Percentiles rank a stretch among this genome's conserved stretches.
Evolutionary conservation across 345 rosid genomes (phyloP).

Genomic region (Diplotaxis tenuifolia): DNA sequence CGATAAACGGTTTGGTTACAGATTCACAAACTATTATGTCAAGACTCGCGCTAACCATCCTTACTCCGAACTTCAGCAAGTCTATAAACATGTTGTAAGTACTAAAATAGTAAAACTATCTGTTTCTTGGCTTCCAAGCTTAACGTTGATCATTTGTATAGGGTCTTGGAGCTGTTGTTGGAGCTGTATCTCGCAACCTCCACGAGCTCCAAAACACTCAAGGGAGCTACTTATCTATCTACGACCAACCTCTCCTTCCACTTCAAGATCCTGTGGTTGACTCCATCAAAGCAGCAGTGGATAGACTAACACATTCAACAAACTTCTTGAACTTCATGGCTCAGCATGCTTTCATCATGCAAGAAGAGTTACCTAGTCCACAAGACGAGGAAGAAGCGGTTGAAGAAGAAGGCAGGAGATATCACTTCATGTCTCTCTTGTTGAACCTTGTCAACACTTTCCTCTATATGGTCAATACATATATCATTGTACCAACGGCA

Average conservation of each 20-base stretch:
- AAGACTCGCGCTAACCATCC: slow-evolving; percentile 99
- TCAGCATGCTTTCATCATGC: slow-evolving; percentile 89
- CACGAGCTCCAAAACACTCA: slow-evolving; percentile 90
- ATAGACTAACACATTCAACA: slow-evolving; percentile 79
- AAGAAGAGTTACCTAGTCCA: slow-evolving; percentile 82
- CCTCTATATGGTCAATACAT: slow-evolving; percentile 94
- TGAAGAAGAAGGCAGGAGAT: slow-evolving; percentile 57
- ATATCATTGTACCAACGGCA: slow-evolving; percentile 88
- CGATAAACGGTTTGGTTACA: slow-evolving; percentile 88
- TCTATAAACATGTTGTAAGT: slow-evolving; percentile 91
- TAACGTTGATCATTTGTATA: slow-evolving; percentile 30
- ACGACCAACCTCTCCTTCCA: slow-evolving; percentile 80
- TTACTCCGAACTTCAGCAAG: slow-evolving; percentile 95
- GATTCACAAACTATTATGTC: slow-evolving; percentile 89
- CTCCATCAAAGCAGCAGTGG: slow-evolving; percentile 80
- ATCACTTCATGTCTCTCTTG: slow-evolving; percentile 85
- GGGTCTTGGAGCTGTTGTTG: slow-evolving; percentile 97
- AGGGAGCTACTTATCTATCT: slow-evolving; percentile 92
- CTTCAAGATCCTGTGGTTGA: slow-evolving; percentile 87
- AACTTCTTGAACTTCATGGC: slow-evolving; percentile 88
- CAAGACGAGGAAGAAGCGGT: slow-evolving; percentile 68
- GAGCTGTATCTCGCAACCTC: slow-evolving; percentile 94
- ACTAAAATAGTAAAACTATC: not conserved
- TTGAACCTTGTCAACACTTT: slow-evolving; percentile 81
- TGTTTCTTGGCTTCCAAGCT: not conserved